Conservation (phyloP, 163 green algal species). For the Prototheca wickerhamii region DNA sequence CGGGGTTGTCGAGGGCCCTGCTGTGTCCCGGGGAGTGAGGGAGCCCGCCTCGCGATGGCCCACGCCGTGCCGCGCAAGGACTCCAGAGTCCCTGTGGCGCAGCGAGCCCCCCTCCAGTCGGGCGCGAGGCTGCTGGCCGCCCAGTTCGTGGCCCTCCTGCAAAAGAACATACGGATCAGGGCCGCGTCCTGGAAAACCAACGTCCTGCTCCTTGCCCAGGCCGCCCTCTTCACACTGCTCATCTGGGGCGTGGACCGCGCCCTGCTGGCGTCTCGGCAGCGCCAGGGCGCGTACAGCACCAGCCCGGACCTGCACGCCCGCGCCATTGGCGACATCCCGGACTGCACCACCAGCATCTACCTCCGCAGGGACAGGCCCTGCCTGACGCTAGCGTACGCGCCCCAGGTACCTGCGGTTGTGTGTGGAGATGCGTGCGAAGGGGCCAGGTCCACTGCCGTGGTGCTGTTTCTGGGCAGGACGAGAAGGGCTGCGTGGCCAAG, state of each 20-base stretch:
- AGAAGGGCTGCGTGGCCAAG: not conserved
- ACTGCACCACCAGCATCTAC: slow-evolving; percentile 35
- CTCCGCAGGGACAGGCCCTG: slow-evolving; percentile 35
- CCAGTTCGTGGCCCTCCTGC: slow-evolving; percentile 21
- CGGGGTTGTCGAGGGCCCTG: too few species aligned
- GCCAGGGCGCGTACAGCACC: slow-evolving; percentile 18
- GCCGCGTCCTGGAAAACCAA: slow-evolving; percentile 29
- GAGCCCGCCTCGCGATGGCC: not conserved
- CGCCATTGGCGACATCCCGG: slow-evolving; percentile 25
- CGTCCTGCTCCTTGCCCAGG: slow-evolving; percentile 26
- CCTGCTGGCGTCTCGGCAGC: slow-evolving; percentile 20
- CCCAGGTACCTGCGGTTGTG: slow-evolving; percentile 7
- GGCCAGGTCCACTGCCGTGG: not conserved
- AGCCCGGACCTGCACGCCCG: not conserved
- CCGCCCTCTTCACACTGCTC: slow-evolving; percentile 30
- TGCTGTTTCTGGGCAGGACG: not conserved
- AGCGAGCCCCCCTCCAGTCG: not conserved
- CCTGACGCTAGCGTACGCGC: slow-evolving; percentile 48
- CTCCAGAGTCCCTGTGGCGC: not conserved
- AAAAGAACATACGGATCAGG: slow-evolving; percentile 27
- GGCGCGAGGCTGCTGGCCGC: slow-evolving; percentile 10
- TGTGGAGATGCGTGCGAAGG: not conserved
- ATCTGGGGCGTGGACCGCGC: slow-evolving; percentile 35
- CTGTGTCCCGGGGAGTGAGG: too few species aligned
- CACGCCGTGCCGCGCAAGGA: not conserved